Conservation (phyloP, 352 stramenopile genomes). For the Globisporangium spinosum region DNA sequence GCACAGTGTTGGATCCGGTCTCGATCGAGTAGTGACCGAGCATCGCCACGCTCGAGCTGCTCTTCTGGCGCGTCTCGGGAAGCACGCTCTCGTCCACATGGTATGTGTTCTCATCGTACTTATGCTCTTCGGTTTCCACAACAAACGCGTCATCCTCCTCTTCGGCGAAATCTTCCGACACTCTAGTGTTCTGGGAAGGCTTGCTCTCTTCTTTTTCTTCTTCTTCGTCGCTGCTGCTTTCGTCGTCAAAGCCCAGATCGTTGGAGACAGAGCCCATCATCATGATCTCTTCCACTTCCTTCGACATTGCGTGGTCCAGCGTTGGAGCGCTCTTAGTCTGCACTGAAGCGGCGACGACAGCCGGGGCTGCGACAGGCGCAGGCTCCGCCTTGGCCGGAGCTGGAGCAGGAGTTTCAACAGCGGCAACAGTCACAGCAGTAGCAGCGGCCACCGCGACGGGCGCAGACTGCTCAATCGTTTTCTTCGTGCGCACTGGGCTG, state of each 20-base stretch:
- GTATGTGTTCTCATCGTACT: slow-evolving; percentile 13
- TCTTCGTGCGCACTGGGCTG: slow-evolving; percentile 6
- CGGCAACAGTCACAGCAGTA: background rate
- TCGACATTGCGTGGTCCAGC: slow-evolving; percentile 14
- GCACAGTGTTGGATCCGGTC: slow-evolving; percentile 36
- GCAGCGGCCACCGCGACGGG: background rate
- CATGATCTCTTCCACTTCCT: slow-evolving; percentile 26
- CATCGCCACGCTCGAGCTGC: slow-evolving; percentile 65
- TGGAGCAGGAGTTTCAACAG: background rate
- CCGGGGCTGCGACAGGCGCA: background rate
- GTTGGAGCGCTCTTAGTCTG: background rate
- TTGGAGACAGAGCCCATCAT: slow-evolving; percentile 39
- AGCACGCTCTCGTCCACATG: slow-evolving; percentile 16
- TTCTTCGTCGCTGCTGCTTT: slow-evolving; percentile 26
- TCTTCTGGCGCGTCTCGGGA: slow-evolving; percentile 37
- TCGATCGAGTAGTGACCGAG: slow-evolving; percentile 67
- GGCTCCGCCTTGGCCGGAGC: background rate
- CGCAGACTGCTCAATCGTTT: slow-evolving; percentile 4
- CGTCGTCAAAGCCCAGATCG: slow-evolving; percentile 43
- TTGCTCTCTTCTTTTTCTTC: slow-evolving; percentile 10
- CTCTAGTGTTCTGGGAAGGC: background rate
- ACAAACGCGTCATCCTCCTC: slow-evolving; percentile 18
- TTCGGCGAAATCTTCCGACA: slow-evolving; percentile 12
- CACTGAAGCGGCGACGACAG: slow-evolving; percentile 1
- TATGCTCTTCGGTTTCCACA: slow-evolving; percentile 1